Evolutionary conservation across 257 asterid genomes (phyloP), one percentile per base, ranked within the genome.

Genomic region (Paraleonurus japonicus): DNA sequence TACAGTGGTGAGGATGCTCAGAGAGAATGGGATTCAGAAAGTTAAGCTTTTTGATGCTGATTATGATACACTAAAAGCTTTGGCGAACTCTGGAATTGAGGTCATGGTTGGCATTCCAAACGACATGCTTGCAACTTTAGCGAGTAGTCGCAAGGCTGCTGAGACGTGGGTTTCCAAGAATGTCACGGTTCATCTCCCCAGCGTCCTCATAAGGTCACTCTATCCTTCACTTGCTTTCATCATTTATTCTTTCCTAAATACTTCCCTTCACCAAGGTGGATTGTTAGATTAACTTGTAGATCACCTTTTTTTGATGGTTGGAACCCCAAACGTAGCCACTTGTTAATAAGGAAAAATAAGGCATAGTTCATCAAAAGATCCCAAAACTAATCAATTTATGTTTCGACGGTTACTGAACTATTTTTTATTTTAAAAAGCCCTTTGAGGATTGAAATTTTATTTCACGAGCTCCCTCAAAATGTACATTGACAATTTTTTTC

Each of bases 51-150:
- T 90, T 60, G 96, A 88, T 73, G 82, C 96, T 20, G 88, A 86
- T 76, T 85, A 81, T 59, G 91, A 88, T 61, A 82, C 92, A 7
- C 68, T 90, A 70, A 82, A 72, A 75, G 96, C 96, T 73, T 55
- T 90, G 67, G 83, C 86, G 0, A 71, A 75, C 26, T 77, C 95
- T n/a, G 91, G 87, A 43, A 84, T 90, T 71, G 95, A 90, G 79
- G 95, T 90, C 47, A 90, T 90, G 95, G 95, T 90, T 33, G 95
- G 96, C 60, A 90, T 90, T 67, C 96, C 96, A 1, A 90, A 90
- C 63, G 95, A 90, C 81, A 76, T 88, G 92, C 88, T 90, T 37
- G 26, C 84, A 2, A 12, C 82, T 54, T 54, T 90, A 32, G 92
- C 89, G 62, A 13, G 68, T 48, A 88, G 85, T 66, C 28, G 78